These are phyloP conservation scores for Saitozyma podzolica DNA, from an alignment of 768 basidiomycete species.

Conservation along the genomic window DNA sequence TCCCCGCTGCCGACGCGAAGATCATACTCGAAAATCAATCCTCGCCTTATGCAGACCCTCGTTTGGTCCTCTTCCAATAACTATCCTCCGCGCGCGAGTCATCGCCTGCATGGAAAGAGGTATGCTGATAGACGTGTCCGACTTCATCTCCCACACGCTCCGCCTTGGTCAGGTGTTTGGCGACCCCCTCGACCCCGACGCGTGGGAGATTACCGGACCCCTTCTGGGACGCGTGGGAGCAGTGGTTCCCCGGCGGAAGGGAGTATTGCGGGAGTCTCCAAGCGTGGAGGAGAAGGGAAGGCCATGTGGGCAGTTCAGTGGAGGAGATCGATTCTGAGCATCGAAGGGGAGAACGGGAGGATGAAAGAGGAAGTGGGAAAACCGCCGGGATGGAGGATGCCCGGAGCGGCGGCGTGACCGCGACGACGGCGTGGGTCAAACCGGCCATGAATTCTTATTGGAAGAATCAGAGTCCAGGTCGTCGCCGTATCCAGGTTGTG, in stretches of 20 bases:
- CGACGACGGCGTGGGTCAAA: too few species aligned
- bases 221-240: slow-evolving; percentile 33
- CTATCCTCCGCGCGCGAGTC: slow-evolving; percentile 21
- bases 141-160: slow-evolving; percentile 19
- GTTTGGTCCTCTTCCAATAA: slow-evolving; percentile 30
- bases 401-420: too few species aligned
- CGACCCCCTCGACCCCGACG: slow-evolving; percentile 28
- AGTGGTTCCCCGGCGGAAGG: slow-evolving; percentile 25
- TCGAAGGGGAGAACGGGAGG: slow-evolving; percentile 17
- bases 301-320: slow-evolving; percentile 23
- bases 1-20: slow-evolving; percentile 19
- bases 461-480: too few species aligned
- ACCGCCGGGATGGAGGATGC: slow-evolving; percentile 24
- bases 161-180: slow-evolving; percentile 18
- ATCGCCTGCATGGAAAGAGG: slow-evolving; percentile 9
- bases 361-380: slow-evolving; percentile 21
- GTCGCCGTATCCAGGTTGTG: too few species aligned
- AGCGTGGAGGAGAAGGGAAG: slow-evolving; percentile 28
- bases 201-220: slow-evolving; percentile 30
- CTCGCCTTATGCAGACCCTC: slow-evolving; percentile 9
- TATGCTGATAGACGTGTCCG: slow-evolving; percentile 16
- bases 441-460: too few species aligned
- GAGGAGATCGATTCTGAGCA: slow-evolving; percentile 26
- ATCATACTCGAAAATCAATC: slow-evolving; percentile 19
- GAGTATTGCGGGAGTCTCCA: slow-evolving; percentile 18